Evolutionary conservation across 73 alveolate genomes (phyloP), one percentile per base, ranked within the genome.

Genomic region (Paramecium sexaurelia): DNA sequence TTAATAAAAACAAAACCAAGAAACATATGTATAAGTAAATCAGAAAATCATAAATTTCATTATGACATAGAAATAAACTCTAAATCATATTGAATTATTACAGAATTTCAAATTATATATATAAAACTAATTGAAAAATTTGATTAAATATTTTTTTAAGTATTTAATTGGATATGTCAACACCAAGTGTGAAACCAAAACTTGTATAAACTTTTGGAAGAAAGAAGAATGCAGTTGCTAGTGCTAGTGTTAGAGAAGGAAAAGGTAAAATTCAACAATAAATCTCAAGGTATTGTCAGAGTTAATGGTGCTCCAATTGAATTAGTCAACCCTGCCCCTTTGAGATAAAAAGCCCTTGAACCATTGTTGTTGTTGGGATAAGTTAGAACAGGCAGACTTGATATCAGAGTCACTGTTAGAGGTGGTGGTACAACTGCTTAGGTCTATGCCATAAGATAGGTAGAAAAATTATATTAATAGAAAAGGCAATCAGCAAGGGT

Each of bases 401-500:
- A 96, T 94, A 98, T 97, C 94, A 96, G 99, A 95, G 95, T 97
- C 87, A 94, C 98, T 90, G 99, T 97, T 41, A 95, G 95, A 73
- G 99, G 99, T 75, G 99, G 99, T 71, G 99, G 99, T 85, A 92
- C 95, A 61, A 94, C 99, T 20, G 96, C 97, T 92, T 98, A 98
- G 93, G 92, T 97, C 97, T 97, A 92, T 87, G 99, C 99, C 91
- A 95, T 98, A 94, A 98, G 99, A 96, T 98, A 96, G 71, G 90
- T 78, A 41, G 45, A 3, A 24, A 0, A 17, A 11, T 15, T 10
- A 13, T 19, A 19, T 40, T 11, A 24, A 24, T 40, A 19, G 15
- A 2, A 39, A 71, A 88, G 95, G 99, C 99, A 85, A 96, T 98
- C 91, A 94, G 99, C 92, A 98, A 96, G 98, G 99, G 98, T 61